Percentiles rank a stretch among this genome's conserved stretches.
Evolutionary conservation across 805 yeast genomes (phyloP).

Genomic region (Candida ortonii): DNA sequence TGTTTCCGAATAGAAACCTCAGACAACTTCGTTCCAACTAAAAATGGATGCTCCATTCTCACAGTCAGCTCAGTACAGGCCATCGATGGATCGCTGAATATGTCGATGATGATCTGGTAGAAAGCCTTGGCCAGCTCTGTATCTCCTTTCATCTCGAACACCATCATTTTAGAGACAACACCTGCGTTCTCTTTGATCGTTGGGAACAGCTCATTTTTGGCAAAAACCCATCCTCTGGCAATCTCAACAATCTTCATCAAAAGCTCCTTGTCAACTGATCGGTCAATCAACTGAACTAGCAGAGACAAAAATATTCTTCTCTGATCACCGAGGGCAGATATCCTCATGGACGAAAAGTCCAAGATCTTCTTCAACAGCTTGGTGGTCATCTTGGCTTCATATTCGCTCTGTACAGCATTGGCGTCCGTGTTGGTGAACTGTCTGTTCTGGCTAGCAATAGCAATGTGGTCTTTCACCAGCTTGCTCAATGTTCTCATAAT

Average conservation of each 20-base stretch:
- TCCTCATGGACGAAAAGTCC: constrained; percentile 74
- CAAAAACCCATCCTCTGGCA: constrained; percentile 87
- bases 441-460: constrained; percentile 51
- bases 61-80: constrained; percentile 86
- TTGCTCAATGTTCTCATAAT: constrained; percentile 87
- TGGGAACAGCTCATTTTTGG: constrained; percentile 80
- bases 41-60: constrained; percentile 93
- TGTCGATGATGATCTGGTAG: constrained; percentile 81
- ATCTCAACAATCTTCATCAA: constrained; percentile 71
- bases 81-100: constrained; percentile 76
- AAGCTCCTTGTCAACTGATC: constrained; percentile 75
- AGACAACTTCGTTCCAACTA: constrained; percentile 85
- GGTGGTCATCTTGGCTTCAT: constrained; percentile 79
- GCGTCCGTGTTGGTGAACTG: constrained; percentile 25
- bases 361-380: constrained; percentile 71
- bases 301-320: constrained; percentile 83
- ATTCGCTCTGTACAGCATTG: constrained; percentile 40
- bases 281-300: constrained; percentile 85
- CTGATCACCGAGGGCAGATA: constrained; percentile 88
- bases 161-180: constrained; percentile 86
- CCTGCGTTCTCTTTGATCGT: constrained; percentile 96
- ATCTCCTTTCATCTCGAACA: constrained; percentile 86
- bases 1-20: constrained; percentile 72
- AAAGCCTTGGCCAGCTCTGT: constrained; percentile 71
- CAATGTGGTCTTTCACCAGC: constrained; percentile 81